Evolutionary conservation across 176 grass and related monocot genomes (phyloP).

Genomic region (Triticum urartu): DNA sequence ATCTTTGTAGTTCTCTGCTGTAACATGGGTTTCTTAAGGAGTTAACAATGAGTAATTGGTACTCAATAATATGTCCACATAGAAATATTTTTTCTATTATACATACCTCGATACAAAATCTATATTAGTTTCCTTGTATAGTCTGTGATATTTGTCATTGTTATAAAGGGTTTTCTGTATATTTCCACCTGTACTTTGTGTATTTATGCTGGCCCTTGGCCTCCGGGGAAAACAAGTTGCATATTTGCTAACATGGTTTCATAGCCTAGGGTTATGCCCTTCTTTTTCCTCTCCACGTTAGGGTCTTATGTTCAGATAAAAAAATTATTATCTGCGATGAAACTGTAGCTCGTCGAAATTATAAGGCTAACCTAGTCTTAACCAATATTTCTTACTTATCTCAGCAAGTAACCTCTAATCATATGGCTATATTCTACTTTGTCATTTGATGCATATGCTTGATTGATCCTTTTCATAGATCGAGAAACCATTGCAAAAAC

Average conservation of each 20-base stretch:
- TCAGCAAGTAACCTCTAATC: neutral
- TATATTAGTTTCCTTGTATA: neutral
- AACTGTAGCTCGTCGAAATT: neutral
- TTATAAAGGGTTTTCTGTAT: neutral
- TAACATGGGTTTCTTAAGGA: neutral
- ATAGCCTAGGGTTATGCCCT: neutral
- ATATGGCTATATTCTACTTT: neutral
- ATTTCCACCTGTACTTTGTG: neutral
- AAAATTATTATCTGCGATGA: neutral
- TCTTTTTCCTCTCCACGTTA: neutral
- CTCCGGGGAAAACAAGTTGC: neutral
- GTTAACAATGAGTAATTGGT: neutral
- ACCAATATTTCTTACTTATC: too few species aligned
- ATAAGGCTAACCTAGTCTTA: neutral
- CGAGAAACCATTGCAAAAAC: constrained; percentile 93
- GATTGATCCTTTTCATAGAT: constrained; percentile 52
- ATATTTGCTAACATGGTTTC: neutral
- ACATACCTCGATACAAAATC: neutral
- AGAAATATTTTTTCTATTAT: neutral
- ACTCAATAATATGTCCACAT: neutral
- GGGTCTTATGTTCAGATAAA: neutral
- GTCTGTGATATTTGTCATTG: neutral
- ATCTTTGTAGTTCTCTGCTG: neutral
- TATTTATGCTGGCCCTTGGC: neutral
- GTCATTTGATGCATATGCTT: constrained; percentile 21